phyloP scores from a whole-genome alignment of 2,329 filamentous ascomycete genomes.

The Ceratocystiopsis sp. region DNA sequence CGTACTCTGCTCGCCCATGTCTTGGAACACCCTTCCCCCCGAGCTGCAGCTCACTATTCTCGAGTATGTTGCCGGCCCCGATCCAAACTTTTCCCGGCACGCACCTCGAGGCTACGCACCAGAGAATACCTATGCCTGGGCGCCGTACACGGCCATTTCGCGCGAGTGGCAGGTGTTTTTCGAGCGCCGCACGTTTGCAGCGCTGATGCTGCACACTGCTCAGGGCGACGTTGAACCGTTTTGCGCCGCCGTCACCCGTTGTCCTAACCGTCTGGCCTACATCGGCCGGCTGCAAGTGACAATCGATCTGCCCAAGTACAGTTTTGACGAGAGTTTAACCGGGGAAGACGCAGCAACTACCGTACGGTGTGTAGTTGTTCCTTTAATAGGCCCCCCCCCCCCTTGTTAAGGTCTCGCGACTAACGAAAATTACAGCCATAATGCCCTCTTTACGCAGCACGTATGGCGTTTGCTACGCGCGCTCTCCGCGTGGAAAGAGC shows the following conservation, averaged over 20 bases:
- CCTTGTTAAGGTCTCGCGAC: no score
- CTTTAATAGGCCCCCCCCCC: no score
- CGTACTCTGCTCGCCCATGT: no score
- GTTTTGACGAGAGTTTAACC: no score
- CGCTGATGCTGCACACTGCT: background rate
- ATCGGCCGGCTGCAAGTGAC: background rate
- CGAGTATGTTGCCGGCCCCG: no score
- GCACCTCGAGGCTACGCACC: no score
- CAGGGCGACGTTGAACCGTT: background rate
- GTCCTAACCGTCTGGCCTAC: background rate
- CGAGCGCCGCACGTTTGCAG: slow-evolving; percentile 1
- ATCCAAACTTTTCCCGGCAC: no score
- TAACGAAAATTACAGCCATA: no score
- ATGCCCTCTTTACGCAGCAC: no score
- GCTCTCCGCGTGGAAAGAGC: background rate
- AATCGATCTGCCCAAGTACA: background rate
- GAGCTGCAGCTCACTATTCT: background rate
- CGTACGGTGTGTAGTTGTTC: no score
- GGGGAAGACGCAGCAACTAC: no score
- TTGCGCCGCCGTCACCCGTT: background rate
- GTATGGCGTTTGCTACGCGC: no score
- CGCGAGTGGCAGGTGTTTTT: slow-evolving; percentile 3
- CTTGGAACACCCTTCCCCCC: background rate
- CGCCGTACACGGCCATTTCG: slow-evolving; percentile 1
- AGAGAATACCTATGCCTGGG: background rate